phyloP scores from a whole-genome alignment of 2,329 filamentous ascomycete genomes.

The Botryotinia globosa region DNA sequence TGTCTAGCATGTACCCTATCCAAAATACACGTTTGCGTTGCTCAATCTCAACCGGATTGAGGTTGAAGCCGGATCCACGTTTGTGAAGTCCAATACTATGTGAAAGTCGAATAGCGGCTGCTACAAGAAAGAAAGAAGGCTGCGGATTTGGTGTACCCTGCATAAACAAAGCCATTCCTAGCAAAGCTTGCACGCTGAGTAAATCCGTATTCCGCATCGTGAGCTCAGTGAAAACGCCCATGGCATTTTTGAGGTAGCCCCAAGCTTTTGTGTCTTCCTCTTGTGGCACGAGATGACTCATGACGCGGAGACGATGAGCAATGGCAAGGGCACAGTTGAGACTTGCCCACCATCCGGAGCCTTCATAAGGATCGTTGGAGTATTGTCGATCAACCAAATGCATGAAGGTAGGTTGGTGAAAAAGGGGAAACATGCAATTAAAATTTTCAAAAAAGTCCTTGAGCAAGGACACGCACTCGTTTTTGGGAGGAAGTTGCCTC shows the following conservation, averaged over 20 bases:
- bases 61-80: conserved; percentile 84
- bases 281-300: conserved; percentile 87
- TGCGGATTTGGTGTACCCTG: conserved; percentile 97
- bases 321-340: conserved; percentile 94
- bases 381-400: conserved; percentile 94
- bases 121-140: conserved; percentile 85
- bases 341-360: conserved; percentile 97
- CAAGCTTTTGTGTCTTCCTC: conserved; percentile 94
- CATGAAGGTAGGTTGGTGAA: conserved; percentile 98
- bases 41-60: conserved; percentile 91
- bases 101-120: conserved; percentile 83
- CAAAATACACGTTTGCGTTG: conserved; percentile 78
- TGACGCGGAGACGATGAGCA: conserved; percentile 84
- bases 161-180: conserved; percentile 92
- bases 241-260: conserved; percentile 94
- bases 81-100: conserved; percentile 97
- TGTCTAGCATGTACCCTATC: conserved; percentile 73
- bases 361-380: conserved; percentile 85
- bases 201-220: conserved; percentile 96
- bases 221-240: conserved; percentile 88
- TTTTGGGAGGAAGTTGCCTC: conserved; percentile 76
- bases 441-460: conserved; percentile 98
- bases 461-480: conserved; percentile 82
- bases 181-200: conserved; percentile 85
- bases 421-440: conserved; percentile 97